Base-by-base conservation (phyloP, 192 early-diverging fungal genomes). In the Backusella australiensis region DNA sequence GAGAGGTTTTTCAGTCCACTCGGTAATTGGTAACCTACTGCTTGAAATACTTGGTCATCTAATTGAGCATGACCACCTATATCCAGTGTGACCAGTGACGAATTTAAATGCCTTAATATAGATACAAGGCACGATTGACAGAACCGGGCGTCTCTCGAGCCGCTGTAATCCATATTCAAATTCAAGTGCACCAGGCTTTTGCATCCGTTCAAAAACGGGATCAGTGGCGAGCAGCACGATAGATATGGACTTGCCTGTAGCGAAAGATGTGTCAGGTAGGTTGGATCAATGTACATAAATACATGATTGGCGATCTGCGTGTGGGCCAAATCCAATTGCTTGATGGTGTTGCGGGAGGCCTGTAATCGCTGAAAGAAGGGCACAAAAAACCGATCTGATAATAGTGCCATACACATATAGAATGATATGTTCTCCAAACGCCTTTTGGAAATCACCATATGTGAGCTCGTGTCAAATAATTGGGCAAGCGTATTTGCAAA, bases 341-440 rank as follows among this genome's bases (percentile, higher is more conserved):
- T 74, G n/a, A 74, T 32, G 11, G 14, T 14, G 38, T 32, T 74
- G 15, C 56, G 35, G 5, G 23, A 41, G 2, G 17, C 17, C 6
- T 11, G 32, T 12, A 74, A 9, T 8, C 36, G 36, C 34, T 74
- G 21, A 41, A 74, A 74, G 14, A 74, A 74, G 1, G 72, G 72
- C 6, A 29, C 65, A 65, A 65, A 74, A n/a, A 74, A 74, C 2
- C 42, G 11, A 49, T 56, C 34, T 41, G 56, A 35, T 26, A 36
- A 41, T 2, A 74, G 29, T 12, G 72, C 56, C 36, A 41, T 65
- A 65, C 56, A 65, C 53, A 74, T 56, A 26, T 42, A 74, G 12
- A 74, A 74, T 39, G 72, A 74, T 12, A 71, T 71, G n/a, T 49
- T 71, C 29, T 71, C 70, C 23, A 71, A 23, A 15, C 29, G 39